Evolutionary conservation across 768 basidiomycete genomes (phyloP).

Genomic region (Boletus patriciae): DNA sequence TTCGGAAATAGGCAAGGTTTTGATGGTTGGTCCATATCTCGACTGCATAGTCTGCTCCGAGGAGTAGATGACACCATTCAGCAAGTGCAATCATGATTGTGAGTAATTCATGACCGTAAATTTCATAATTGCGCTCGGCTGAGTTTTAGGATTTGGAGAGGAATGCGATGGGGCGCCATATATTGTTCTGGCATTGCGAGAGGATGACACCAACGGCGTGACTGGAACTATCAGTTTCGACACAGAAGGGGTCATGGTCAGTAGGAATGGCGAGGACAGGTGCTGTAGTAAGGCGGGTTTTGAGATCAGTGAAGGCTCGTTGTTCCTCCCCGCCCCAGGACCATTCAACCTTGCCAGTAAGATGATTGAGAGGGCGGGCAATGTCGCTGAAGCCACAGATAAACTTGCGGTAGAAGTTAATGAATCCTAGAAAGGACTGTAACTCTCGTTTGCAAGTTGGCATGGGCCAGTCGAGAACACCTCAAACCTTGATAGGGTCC

Average conservation of each 20-base stretch:
- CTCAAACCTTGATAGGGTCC: conserved; percentile 38
- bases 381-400: conserved; percentile 33
- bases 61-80: conserved; percentile 29
- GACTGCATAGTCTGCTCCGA: background rate
- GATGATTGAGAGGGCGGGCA: conserved; percentile 26
- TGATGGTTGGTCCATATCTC: conserved; percentile 27
- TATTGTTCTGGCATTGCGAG: background rate
- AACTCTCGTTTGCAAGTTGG: conserved; percentile 35
- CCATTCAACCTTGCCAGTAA: conserved; percentile 2
- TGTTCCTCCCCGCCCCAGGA: background rate
- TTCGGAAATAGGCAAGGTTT: conserved; percentile 46
- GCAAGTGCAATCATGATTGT: conserved; percentile 43
- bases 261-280: background rate
- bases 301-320: background rate
- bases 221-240: background rate
- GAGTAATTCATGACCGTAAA: conserved; percentile 37
- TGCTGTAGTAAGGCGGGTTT: background rate
- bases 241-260: background rate
- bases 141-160: conserved; percentile 33
- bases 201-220: background rate
- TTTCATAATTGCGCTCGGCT: conserved; percentile 43
- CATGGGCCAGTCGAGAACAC: no score
- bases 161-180: conserved; percentile 41
- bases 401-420: conserved; percentile 16
- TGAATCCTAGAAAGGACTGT: conserved; percentile 43